phyloP scores from a whole-genome alignment of 1,284 basidiomycete species.

The Papiliotrema laurentii region DNA sequence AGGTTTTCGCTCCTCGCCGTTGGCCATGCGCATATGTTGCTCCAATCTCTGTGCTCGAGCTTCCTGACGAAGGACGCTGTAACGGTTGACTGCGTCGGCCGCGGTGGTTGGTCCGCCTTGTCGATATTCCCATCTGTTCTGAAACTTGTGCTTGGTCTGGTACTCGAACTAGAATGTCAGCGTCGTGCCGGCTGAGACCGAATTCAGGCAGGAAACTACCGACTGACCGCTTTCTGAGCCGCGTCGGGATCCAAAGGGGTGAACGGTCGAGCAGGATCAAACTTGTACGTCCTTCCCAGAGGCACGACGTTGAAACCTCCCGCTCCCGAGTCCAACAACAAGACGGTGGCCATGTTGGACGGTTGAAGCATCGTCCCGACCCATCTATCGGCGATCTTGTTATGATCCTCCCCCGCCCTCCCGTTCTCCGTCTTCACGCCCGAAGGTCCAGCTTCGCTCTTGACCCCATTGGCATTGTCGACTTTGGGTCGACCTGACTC shows the following conservation, averaged over 20 bases:
- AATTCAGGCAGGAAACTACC: background rate
- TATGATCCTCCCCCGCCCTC: background rate
- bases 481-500: conserved; percentile 30
- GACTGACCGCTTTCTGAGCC: conserved; percentile 39
- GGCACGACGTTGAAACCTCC: conserved; percentile 38
- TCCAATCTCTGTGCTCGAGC: conserved; percentile 29
- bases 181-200: background rate
- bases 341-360: conserved; percentile 27
- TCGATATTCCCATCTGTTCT: conserved; percentile 40
- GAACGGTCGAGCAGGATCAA: conserved; percentile 42
- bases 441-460: background rate
- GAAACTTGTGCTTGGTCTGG: conserved; percentile 36
- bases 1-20: conserved; percentile 11
- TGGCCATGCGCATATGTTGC: conserved; percentile 17
- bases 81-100: conserved; percentile 9
- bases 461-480: conserved; percentile 3
- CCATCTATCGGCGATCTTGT: conserved; percentile 35
- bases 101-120: conserved; percentile 7
- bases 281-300: conserved; percentile 38
- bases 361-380: conserved; percentile 38
- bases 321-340: conserved; percentile 37
- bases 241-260: conserved; percentile 39
- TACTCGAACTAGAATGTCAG: conserved; percentile 30
- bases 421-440: background rate
- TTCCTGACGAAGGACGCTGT: no score